phyloP scores from a whole-genome alignment of 441 rosid genomes.

The Populus hybrid region DNA sequence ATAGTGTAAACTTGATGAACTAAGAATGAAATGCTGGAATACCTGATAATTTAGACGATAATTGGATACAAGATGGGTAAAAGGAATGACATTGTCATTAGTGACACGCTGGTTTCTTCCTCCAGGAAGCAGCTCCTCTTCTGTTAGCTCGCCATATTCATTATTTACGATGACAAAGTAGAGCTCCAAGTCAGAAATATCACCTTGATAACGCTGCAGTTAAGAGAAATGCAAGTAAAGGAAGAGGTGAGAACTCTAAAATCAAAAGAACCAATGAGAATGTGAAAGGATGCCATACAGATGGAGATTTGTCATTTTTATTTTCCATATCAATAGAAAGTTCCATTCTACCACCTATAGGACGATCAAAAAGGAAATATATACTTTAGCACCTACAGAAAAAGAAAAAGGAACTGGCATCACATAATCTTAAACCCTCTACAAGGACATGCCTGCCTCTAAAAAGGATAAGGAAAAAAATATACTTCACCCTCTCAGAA shows the following conservation, averaged over 20 bases:
- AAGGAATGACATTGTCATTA: conserved; percentile 86
- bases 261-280: background rate
- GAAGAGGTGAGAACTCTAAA: background rate
- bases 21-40: conserved; percentile 4
- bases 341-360: background rate
- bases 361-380: background rate
- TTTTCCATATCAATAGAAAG: background rate
- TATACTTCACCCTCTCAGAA: background rate
- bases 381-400: background rate
- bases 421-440: background rate
- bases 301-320: background rate
- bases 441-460: background rate
- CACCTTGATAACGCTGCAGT: conserved; percentile 80
- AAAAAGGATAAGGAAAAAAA: background rate
- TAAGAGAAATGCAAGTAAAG: conserved; percentile 4
- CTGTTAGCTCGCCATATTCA: conserved; percentile 96
- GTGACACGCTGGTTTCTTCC: conserved; percentile 79
- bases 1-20: background rate
- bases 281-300: background rate
- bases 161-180: conserved; percentile 91
- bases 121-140: conserved; percentile 88
- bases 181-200: conserved; percentile 78
- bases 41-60: conserved; percentile 97
- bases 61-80: conserved; percentile 93
- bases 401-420: background rate